Conservation (phyloP, 1,284 basidiomycete genomes). For the Ganoderma meredithae region DNA sequence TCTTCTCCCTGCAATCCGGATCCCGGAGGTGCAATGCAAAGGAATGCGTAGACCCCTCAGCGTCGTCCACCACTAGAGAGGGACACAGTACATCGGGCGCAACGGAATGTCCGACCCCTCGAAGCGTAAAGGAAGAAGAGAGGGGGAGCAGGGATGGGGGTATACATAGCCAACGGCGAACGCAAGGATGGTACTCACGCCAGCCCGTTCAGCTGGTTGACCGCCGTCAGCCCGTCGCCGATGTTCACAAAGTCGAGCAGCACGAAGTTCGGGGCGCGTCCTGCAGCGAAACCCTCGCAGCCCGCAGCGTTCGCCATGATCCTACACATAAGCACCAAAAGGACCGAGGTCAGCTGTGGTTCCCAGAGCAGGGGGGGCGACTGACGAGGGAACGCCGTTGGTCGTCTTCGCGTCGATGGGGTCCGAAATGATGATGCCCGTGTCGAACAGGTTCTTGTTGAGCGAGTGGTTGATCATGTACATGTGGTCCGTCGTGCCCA, state of each 20-base stretch:
- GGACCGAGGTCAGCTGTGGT: neutral
- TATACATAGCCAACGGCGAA: neutral
- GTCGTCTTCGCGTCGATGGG: conserved; percentile 48
- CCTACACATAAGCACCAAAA: conserved; percentile 34
- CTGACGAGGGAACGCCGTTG: conserved; percentile 53
- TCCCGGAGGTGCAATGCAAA: neutral
- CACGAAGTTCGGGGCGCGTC: conserved; percentile 56
- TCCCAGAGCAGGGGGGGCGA: neutral
- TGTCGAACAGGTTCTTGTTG: conserved; percentile 48
- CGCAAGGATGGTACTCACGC: conserved; percentile 26
- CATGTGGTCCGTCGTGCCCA: conserved; percentile 57
- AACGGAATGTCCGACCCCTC: neutral
- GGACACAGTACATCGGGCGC: neutral
- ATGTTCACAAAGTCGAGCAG: conserved; percentile 59
- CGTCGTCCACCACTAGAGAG: neutral
- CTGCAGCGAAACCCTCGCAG: conserved; percentile 51
- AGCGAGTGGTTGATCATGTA: conserved; percentile 67
- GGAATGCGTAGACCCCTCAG: neutral
- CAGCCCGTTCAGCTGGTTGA: conserved; percentile 54
- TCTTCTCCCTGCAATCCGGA: neutral
- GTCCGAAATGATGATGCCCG: conserved; percentile 51
- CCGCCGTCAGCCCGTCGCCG: conserved; percentile 51
- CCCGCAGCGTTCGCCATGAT: conserved; percentile 54
- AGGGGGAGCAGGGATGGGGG: neutral
- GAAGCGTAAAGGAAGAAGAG: neutral